A percentile compares a stretch with the other conserved stretches of the same genome.
phyloP scores from a whole-genome alignment of 2,329 filamentous ascomycete genomes.

The Clarireedia paspali region DNA sequence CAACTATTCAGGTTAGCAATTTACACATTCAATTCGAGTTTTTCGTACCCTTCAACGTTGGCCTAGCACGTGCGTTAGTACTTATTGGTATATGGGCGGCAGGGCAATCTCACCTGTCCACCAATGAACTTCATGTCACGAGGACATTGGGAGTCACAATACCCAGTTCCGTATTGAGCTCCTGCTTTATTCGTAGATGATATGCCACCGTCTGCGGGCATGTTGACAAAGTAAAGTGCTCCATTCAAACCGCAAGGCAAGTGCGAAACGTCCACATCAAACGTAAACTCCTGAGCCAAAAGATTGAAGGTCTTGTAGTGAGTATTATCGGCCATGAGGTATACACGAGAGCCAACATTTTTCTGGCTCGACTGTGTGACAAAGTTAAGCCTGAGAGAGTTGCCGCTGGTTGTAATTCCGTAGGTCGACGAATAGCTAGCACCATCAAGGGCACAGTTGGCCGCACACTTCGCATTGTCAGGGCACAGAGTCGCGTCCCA shows the following conservation, averaged over 20 bases:
- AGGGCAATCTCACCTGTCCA: constrained; percentile 33
- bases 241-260: constrained; percentile 65
- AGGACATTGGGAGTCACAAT: constrained; percentile 54
- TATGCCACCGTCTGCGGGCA: constrained; percentile 54
- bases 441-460: constrained; percentile 45
- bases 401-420: constrained; percentile 45
- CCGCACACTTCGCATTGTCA: constrained; percentile 36
- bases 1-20: constrained; percentile 32
- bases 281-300: constrained; percentile 61
- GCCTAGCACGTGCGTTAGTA: not conserved
- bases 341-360: constrained; percentile 50
- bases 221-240: constrained; percentile 58
- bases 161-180: constrained; percentile 53
- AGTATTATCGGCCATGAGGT: constrained; percentile 53
- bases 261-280: constrained; percentile 63
- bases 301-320: constrained; percentile 60
- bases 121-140: constrained; percentile 46
- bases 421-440: constrained; percentile 45
- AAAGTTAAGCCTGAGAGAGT: constrained; percentile 47
- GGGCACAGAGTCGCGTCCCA: constrained; percentile 37
- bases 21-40: not conserved
- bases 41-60: constrained; percentile 1
- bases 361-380: constrained; percentile 41
- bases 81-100: no score
- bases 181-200: constrained; percentile 46